Base-by-base conservation (phyloP, 1,284 basidiomycete genomes). In the Cryptococcus amylolentus region DNA sequence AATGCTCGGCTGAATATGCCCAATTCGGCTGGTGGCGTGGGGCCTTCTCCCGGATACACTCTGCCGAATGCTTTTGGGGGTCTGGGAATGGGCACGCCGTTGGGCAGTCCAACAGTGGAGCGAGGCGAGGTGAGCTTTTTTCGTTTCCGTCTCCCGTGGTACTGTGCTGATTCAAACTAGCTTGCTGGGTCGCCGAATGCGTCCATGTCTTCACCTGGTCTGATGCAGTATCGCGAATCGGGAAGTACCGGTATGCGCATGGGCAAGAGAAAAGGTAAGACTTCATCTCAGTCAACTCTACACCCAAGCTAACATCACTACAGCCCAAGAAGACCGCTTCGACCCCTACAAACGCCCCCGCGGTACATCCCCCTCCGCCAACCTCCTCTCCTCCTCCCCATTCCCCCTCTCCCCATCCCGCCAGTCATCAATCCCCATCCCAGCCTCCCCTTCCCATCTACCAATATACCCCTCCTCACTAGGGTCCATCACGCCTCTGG, bases 261-360 rank as follows among this genome's bases (percentile, higher is more conserved):
- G 2, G 71, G 71, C 13, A 76, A 76, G 55, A 61, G 74, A 40
- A 76, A 76, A 56, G 72, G 72, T 73, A 39, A 52, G 69, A 55
- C 31, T 5, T 5, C 26, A n/a, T 13, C 31, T 16, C 23, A n/a
- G 28, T 20, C 10, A 40, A 10, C 13, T 27, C 7, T 28, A 49
- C 14, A 37, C 39, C 31, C 12, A 37, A 5, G 38, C 49, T 39
- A 42, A 45, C 40, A 14, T n/a, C 14, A 31, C 39, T 7, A 7
- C 31, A 38, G 35, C 38, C 26, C n/a, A 31, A 10, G 74, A 76
- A 20, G 74, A 76, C 56, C 66, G 74, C 10, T 76, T 73, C 56
- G 74, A 76, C 56, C 74, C 72, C 7, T 76, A 76, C 63, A 76
- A 76, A 60, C 64, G 74, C 4, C 69, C 70, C 7, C 62, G 74